Evolutionary conservation across 176 grass and related monocot genomes (phyloP).

Genomic region (Zoysia japonica): DNA sequence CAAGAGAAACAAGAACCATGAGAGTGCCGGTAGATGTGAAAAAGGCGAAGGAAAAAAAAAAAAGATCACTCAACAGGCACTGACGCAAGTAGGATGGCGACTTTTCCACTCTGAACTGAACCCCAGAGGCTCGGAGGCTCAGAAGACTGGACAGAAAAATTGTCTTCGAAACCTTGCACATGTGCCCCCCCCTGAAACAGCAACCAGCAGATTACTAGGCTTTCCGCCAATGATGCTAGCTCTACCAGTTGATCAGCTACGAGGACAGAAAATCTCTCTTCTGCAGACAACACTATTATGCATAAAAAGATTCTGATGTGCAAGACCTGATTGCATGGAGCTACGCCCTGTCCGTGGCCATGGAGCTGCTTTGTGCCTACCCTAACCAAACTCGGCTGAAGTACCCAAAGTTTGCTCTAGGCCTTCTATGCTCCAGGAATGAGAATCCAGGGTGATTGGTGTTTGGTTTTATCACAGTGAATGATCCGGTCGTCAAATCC

Average conservation of each 20-base stretch:
- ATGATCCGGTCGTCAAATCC: conserved; percentile 26
- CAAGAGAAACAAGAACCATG: conserved; percentile 9
- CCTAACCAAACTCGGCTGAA: neutral
- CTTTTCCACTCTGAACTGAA: conserved; percentile 13
- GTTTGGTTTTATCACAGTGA: conserved; percentile 29
- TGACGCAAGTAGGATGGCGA: conserved; percentile 1
- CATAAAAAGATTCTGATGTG: neutral
- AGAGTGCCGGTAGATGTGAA: neutral
- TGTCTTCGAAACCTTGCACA: conserved; percentile 24
- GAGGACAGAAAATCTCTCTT: conserved; percentile 16
- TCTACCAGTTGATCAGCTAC: neutral
- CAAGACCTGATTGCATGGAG: conserved; percentile 26
- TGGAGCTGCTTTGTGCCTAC: conserved; percentile 9
- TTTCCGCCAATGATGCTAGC: neutral
- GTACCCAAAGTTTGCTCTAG: neutral
- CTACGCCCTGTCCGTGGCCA: conserved; percentile 4
- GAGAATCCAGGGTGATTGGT: conserved; percentile 23
- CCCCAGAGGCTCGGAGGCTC: conserved; percentile 2
- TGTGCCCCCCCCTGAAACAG: conserved; percentile 10
- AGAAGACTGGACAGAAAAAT: neutral
- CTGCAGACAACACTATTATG: neutral
- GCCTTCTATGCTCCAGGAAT: conserved; percentile 17
- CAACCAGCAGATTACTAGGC: neutral
- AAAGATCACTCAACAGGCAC: conserved; percentile 20
- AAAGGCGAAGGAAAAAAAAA: conserved; percentile 6